These are phyloP conservation scores for Tuber melanosporum DNA, from an alignment of 495 filamentous ascomycete genomes.

Conservation along the genomic window DNA sequence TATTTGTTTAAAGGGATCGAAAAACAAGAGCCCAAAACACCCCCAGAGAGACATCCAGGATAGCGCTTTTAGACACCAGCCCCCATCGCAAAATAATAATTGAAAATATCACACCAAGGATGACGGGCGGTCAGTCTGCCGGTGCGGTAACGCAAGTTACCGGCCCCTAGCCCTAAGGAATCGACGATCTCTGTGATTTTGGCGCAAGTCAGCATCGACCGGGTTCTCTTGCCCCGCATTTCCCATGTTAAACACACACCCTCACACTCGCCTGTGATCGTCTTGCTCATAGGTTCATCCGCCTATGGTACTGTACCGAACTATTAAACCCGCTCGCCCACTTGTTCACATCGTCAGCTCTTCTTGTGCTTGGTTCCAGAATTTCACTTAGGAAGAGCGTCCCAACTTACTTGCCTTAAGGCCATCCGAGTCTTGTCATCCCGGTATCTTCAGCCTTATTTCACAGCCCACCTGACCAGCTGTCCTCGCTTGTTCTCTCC, in stretches of 20 bases:
- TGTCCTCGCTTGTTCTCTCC: neutral
- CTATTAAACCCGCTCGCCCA: neutral
- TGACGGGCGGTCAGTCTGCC: neutral
- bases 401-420: neutral
- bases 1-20: neutral
- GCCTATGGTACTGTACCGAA: neutral
- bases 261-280: neutral
- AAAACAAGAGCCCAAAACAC: neutral
- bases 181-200: neutral
- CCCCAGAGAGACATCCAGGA: neutral
- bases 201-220: neutral
- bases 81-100: neutral
- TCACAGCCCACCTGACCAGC: neutral
- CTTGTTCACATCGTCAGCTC: neutral
- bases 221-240: constrained; percentile 1
- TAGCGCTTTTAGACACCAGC: neutral
- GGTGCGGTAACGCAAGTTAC: neutral
- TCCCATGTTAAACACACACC: neutral
- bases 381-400: neutral
- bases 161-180: neutral
- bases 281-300: neutral
- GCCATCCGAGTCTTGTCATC: neutral
- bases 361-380: neutral
- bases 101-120: neutral
- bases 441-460: neutral